Evolutionary conservation across 768 basidiomycete species (phyloP), one percentile per base, ranked within the genome.

Genomic region (Crepidotus variabilis): DNA sequence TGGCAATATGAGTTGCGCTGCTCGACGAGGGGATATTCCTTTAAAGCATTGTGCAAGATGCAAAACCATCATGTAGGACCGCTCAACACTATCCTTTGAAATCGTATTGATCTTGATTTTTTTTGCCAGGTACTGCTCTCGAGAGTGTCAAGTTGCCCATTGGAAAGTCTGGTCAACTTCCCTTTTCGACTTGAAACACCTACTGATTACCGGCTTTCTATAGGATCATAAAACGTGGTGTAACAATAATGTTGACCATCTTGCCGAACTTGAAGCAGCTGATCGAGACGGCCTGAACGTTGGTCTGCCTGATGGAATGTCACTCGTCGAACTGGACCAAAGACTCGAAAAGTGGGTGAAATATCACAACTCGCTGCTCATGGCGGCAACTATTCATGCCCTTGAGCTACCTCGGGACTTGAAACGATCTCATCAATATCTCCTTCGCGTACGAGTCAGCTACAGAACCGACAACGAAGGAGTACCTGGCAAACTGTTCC

Each of bases 261-360:
- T 32, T 10, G 52, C 45, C 20, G 50, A 51, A n/a, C 56, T 63
- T 9, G 50, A 36, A 4, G 21, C 51, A 35, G 51, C 47, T 8
- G 60, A 60, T 28, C 21, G 23, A 32, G 36, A 49, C 11, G 56
- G 54, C 2, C 11, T 43, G n/a, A n/a, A 34, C 9, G 24, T 28
- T 51, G 9, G 47, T 9, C 51, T 67, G 54, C 61, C 68, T 51
- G 54, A 60, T 51, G 67, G 65, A 50, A 33, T 70, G 24, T 60
- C 66, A 1, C 46, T 69, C 16, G 52, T 60, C 51, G 69, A 70
- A 48, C 67, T 71, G 43, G 67, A 71, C 58, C 55, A 61, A 50
- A 65, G 63, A 20, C 67, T 73, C 52, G 67, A 69, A 51, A 69
- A 69, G 52, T 71, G 72, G 71, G 64, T 69, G 56, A 63, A 65